A percentile compares a stretch with the other conserved stretches of the same genome.
Evolutionary conservation across 176 grass and related monocot genomes (phyloP).

Genomic region (Pharus latifolius): DNA sequence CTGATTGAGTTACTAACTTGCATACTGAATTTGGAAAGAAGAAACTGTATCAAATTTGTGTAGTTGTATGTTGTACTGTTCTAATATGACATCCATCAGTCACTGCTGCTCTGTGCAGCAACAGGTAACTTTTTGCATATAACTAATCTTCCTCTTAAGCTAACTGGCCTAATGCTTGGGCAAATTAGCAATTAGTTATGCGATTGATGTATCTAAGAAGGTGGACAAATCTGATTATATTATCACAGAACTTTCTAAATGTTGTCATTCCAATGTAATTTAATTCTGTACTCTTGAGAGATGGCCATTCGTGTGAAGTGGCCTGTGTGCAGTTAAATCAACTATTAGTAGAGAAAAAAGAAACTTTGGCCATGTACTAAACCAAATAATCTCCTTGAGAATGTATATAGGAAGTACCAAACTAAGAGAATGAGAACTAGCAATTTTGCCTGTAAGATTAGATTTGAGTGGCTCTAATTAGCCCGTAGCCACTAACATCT

Average conservation of each 20-base stretch:
- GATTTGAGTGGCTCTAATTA: too few relatives aligned
- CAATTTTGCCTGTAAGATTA: too few relatives aligned
- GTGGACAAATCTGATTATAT: background rate
- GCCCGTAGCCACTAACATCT: too few relatives aligned
- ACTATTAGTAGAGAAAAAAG: background rate
- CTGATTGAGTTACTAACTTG: background rate
- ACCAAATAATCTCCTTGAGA: too few relatives aligned
- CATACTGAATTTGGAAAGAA: background rate
- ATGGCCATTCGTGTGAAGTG: background rate
- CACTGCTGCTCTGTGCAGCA: background rate
- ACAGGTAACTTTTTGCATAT: background rate
- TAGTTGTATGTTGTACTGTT: background rate
- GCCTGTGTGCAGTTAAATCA: background rate
- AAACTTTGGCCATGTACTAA: background rate
- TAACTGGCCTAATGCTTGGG: background rate
- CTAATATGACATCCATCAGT: background rate
- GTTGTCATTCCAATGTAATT: background rate
- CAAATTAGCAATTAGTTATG: background rate
- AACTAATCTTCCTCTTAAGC: background rate
- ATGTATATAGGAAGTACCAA: too few relatives aligned
- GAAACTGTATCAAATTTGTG: background rate
- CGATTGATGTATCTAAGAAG: background rate
- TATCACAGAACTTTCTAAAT: background rate
- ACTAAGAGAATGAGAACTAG: too few relatives aligned
- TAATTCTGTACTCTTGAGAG: background rate